A percentile compares a stretch with the other conserved stretches of the same genome.
phyloP scores from a whole-genome alignment of 1,284 basidiomycete species.

The Microbotryum saponariae region DNA sequence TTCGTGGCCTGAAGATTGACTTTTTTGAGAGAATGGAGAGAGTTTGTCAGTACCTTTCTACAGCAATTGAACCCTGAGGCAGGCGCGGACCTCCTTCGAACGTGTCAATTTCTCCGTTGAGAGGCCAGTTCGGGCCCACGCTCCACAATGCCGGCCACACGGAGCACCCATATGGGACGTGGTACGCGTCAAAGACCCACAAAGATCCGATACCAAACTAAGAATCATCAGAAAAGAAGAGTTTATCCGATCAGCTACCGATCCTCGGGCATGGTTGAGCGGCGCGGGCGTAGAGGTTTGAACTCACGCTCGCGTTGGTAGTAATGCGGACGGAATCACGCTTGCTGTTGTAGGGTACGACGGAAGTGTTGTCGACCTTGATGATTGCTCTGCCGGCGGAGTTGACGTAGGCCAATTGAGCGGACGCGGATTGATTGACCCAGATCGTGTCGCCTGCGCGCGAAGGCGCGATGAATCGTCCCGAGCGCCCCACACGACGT shows the following conservation, averaged over 20 bases:
- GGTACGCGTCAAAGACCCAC: slow-evolving; percentile 16
- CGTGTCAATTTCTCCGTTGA: slow-evolving; percentile 71
- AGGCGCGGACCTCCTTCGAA: slow-evolving; percentile 56
- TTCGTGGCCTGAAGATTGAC: slow-evolving; percentile 64
- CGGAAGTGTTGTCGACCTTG: slow-evolving; percentile 18
- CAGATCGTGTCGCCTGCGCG: slow-evolving; percentile 18
- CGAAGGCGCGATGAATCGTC: not conserved
- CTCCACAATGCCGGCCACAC: slow-evolving; percentile 15
- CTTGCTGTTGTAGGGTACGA: slow-evolving; percentile 20
- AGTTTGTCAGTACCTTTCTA: not conserved
- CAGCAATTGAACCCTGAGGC: no score
- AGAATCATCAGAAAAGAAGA: not conserved
- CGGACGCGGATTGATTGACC: slow-evolving; percentile 17
- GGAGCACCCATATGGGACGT: slow-evolving; percentile 11
- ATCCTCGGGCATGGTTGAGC: no score
- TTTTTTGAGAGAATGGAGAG: not conserved
- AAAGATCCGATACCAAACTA: slow-evolving; percentile 24
- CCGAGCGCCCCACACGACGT: not conserved
- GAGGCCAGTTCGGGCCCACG: slow-evolving; percentile 13
- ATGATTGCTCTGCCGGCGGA: slow-evolving; percentile 22
- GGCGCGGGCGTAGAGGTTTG: no score
- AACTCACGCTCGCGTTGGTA: slow-evolving; percentile 3
- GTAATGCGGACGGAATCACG: slow-evolving; percentile 16
- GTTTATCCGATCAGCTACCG: no score
- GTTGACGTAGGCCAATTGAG: slow-evolving; percentile 22